These are phyloP conservation scores for Phallus indusiatus DNA, from an alignment of 768 basidiomycete genomes.

Conservation along the genomic window DNA sequence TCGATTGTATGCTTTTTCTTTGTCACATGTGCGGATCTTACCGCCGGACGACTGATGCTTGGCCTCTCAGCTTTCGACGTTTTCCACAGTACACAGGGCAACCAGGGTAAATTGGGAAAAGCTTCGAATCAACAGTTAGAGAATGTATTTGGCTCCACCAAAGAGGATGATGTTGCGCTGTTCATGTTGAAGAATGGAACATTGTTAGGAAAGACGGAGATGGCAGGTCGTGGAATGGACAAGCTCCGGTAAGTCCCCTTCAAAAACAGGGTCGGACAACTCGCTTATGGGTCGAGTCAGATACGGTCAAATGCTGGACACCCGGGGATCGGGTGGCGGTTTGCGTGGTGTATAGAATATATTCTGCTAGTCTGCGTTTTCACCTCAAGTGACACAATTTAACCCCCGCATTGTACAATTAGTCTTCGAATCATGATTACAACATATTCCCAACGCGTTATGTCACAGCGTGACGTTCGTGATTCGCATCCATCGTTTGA, in stretches of 20 bases:
- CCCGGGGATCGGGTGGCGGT: conserved; percentile 3
- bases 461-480: too few relatives aligned
- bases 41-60: too few relatives aligned
- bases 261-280: background rate
- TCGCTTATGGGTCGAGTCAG: background rate
- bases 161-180: conserved; percentile 53
- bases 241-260: background rate
- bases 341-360: conserved; percentile 1
- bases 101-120: conserved; percentile 64
- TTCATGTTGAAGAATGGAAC: conserved; percentile 56
- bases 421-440: too few relatives aligned
- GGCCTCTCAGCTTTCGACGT: conserved; percentile 58
- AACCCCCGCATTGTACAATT: too few relatives aligned
- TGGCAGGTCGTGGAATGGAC: background rate
- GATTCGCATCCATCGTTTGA: too few relatives aligned
- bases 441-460: too few relatives aligned
- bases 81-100: conserved; percentile 62
- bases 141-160: conserved; percentile 53
- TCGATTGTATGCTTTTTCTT: conserved; percentile 54
- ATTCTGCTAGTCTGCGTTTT: background rate
- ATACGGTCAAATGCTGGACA: background rate
- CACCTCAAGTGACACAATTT: too few relatives aligned
- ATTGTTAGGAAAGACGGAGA: conserved; percentile 26
- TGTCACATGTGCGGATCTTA: too few relatives aligned
- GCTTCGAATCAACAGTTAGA: conserved; percentile 84